A percentile compares a stretch with the other conserved stretches of the same genome.
Evolutionary conservation across 176 grass and related monocot genomes (phyloP).

Genomic region (Hyparrhenia diplandra): DNA sequence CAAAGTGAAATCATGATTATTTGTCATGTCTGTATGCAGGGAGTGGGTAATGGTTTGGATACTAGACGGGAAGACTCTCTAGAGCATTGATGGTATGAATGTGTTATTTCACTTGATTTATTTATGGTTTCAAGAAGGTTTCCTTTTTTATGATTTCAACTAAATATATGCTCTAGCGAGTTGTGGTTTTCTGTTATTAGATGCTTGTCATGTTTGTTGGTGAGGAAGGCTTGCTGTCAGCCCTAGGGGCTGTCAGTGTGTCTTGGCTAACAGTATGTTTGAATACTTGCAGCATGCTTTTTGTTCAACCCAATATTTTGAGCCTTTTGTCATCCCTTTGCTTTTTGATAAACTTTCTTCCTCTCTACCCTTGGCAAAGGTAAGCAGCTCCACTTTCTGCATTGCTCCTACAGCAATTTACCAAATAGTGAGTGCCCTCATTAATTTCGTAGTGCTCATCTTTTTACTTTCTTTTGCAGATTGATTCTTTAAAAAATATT

Average conservation of each 20-base stretch:
- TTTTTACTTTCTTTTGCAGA: conserved; percentile 54
- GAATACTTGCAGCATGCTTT: conserved; percentile 68
- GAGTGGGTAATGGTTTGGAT: conserved; percentile 50
- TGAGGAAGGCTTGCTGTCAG: neutral
- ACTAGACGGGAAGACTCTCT: conserved; percentile 71
- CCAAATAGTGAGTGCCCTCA: conserved; percentile 5
- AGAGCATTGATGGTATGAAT: conserved; percentile 74
- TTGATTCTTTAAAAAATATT: conserved; percentile 98
- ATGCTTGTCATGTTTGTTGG: conserved; percentile 13
- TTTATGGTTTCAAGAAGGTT: neutral
- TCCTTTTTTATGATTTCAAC: neutral
- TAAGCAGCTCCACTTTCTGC: conserved; percentile 31
- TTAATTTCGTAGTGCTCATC: conserved; percentile 4
- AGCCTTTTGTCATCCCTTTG: conserved; percentile 73
- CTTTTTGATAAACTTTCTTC: conserved; percentile 94
- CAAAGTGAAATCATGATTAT: neutral
- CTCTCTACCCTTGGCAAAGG: conserved; percentile 91
- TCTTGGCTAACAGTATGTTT: conserved; percentile 35
- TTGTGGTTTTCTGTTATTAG: conserved; percentile 3
- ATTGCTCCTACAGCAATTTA: conserved; percentile 27
- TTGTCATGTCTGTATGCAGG: conserved; percentile 35
- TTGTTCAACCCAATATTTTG: conserved; percentile 71
- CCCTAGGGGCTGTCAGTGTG: too few species aligned
- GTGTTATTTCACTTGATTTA: conserved; percentile 22
- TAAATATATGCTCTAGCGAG: conserved; percentile 1